phyloP scores from a whole-genome alignment of 306 rosid species.

The Amphicarpaea edgeworthii region DNA sequence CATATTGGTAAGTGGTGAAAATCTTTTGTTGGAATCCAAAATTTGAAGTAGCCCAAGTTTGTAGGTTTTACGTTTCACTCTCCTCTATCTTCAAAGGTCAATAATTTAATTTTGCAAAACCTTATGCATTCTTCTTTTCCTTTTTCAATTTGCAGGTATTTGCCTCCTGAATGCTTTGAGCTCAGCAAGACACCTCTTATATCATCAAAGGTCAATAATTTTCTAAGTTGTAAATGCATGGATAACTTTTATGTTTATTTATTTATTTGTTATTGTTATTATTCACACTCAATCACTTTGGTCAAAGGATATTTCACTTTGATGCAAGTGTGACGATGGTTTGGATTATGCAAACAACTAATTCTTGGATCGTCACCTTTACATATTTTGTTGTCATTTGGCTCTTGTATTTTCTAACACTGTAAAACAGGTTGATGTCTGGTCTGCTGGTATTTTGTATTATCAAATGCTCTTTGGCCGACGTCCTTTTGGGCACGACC shows the following conservation, averaged over 20 bases:
- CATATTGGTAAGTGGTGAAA: conserved; percentile 82
- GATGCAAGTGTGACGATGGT: conserved; percentile 12
- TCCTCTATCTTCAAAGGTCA: conserved; percentile 7
- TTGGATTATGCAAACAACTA: conserved; percentile 26
- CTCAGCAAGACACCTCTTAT: conserved; percentile 90
- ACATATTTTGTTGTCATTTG: neutral
- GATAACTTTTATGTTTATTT: neutral
- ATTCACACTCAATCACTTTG: conserved; percentile 1
- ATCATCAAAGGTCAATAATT: conserved; percentile 83
- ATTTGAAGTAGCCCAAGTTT: conserved; percentile 14
- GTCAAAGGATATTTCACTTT: conserved; percentile 6
- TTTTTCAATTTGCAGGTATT: conserved; percentile 69
- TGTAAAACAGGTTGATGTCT: conserved; percentile 90
- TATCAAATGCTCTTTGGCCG: conserved; percentile 97
- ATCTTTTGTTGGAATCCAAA: conserved; percentile 41
- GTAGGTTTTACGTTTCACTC: conserved; percentile 16
- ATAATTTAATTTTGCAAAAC: neutral
- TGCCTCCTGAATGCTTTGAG: conserved; percentile 99
- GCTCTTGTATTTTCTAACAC: conserved; percentile 30
- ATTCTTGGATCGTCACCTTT: conserved; percentile 7
- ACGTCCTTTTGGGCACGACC: conserved; percentile 99
- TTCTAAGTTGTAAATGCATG: neutral
- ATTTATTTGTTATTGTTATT: neutral
- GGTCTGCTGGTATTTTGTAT: conserved; percentile 92
- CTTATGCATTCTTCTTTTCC: conserved; percentile 4